A percentile compares a stretch with the other conserved stretches of the same genome.
phyloP scores from a whole-genome alignment of 2,329 filamentous ascomycete species.

The Pseudocercospora ulei region DNA sequence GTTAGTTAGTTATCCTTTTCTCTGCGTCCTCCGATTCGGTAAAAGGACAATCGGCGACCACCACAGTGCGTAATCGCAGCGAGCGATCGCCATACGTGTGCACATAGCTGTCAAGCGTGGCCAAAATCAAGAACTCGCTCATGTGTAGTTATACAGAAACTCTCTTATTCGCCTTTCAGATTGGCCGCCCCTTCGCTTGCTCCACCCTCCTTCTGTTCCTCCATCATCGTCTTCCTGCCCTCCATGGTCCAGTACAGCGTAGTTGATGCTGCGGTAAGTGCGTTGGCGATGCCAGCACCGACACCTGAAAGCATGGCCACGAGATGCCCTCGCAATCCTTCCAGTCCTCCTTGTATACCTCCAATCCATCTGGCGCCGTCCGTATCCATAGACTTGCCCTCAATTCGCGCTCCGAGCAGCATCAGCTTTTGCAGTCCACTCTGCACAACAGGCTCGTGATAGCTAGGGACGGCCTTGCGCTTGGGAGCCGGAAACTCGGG shows the following conservation, averaged over 20 bases:
- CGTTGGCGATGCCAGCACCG: conserved; percentile 64
- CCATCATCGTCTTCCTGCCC: conserved; percentile 66
- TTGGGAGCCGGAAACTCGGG: conserved; percentile 67
- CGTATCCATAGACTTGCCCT: conserved; percentile 72
- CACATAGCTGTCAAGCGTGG: no score
- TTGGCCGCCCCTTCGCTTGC: background rate
- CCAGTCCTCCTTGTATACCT: conserved; percentile 69
- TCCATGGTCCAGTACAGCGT: conserved; percentile 83
- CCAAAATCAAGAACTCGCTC: no score
- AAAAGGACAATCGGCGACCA: no score
- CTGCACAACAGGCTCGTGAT: conserved; percentile 71
- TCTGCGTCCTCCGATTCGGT: no score
- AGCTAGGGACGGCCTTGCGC: conserved; percentile 65
- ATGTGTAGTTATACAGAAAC: no score
- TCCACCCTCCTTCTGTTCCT: conserved; percentile 35
- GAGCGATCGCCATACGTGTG: no score
- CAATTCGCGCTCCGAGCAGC: conserved; percentile 74
- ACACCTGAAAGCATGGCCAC: conserved; percentile 70
- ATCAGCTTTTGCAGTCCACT: conserved; percentile 76
- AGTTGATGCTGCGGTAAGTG: conserved; percentile 70
- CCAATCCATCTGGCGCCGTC: conserved; percentile 62
- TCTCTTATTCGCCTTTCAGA: no score
- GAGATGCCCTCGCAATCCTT: conserved; percentile 70
- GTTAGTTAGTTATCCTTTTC: no score
- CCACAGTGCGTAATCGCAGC: no score